Base-by-base conservation (phyloP, 768 basidiomycete species). In the Tremella fuciformis region DNA sequence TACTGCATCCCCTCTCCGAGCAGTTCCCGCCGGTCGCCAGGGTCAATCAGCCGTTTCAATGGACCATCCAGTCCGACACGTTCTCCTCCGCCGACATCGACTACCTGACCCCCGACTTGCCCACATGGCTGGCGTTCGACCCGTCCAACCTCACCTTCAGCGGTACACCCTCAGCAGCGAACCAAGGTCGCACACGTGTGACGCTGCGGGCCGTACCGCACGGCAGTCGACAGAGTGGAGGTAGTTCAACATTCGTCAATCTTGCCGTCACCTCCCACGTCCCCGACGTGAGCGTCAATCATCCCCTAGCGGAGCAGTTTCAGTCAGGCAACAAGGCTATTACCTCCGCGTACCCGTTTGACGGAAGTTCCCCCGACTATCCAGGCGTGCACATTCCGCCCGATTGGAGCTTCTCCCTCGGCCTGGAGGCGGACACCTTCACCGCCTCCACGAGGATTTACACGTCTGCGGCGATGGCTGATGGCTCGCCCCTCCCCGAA, bases 341-440 rank as follows among this genome's bases (percentile, higher is more conserved):
- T 52, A 88, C 88, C 3, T 91, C 90, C 4, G 87, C 89, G 37
- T 75, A 84, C 56, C 77, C 89, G 40, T 79, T 83, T n/a, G 76
- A 81, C 1, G 79, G 80, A 53, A 24, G 26, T n/a, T 64, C 85
- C 86, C 55, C 79, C 82, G 50, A 68, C 38, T 73, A 72, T 54
- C 77, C 76, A 2, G 75, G 78, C 19, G 72, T 96, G 55, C 81
- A 91, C 51, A 83, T 94, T 9, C 91, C 90, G 0, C 83, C 83
- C 7, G 76, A 79, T 46, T 94, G 91, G 91, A 89, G 88, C 0
- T 97, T 94, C 78, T 90, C 89, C 67, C 82, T 97, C 58, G 93
- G 92, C 13, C 84, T 96, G 66, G 78, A 85, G 51, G 80, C 83
- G 59, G 79, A 82, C 37, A 91, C 88, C 1, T 86, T 85, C 74